Conservation (phyloP, 208 protist species). For the Leishmania tarentolae region DNA sequence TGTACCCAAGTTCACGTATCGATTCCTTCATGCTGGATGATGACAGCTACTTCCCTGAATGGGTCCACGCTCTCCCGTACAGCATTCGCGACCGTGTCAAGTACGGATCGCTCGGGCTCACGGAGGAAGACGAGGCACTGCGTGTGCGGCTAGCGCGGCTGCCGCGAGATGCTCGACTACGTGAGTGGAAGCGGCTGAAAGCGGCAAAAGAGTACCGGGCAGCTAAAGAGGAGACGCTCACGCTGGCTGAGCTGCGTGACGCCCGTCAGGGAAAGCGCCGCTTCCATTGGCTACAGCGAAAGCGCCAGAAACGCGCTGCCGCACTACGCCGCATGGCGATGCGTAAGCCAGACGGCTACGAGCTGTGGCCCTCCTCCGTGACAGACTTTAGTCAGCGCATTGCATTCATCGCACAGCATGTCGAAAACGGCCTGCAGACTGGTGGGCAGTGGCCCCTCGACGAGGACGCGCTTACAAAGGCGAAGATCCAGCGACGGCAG, state of each 20-base stretch:
- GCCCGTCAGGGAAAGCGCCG: conserved; percentile 76
- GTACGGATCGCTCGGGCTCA: conserved; percentile 86
- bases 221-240: conserved; percentile 72
- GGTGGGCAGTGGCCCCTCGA: conserved; percentile 82
- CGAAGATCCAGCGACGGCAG: conserved; percentile 56
- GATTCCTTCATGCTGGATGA: conserved; percentile 91
- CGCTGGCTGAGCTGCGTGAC: conserved; percentile 76
- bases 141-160: conserved; percentile 75
- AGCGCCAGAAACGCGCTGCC: conserved; percentile 70
- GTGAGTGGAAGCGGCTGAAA: conserved; percentile 81
- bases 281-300: conserved; percentile 86
- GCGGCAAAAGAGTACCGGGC: conserved; percentile 73
- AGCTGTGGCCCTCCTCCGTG: conserved; percentile 69
- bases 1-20: conserved; percentile 75
- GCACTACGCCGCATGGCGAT: conserved; percentile 72
- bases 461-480: conserved; percentile 49
- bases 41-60: conserved; percentile 82
- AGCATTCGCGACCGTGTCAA: conserved; percentile 87
- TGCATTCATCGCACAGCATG: conserved; percentile 87
- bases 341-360: conserved; percentile 72
- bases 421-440: conserved; percentile 85
- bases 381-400: conserved; percentile 85
- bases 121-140: conserved; percentile 87
- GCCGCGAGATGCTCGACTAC: conserved; percentile 61
- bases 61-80: conserved; percentile 86